phyloP scores from a whole-genome alignment of 345 rosid genomes.

The Turnera subulata region DNA sequence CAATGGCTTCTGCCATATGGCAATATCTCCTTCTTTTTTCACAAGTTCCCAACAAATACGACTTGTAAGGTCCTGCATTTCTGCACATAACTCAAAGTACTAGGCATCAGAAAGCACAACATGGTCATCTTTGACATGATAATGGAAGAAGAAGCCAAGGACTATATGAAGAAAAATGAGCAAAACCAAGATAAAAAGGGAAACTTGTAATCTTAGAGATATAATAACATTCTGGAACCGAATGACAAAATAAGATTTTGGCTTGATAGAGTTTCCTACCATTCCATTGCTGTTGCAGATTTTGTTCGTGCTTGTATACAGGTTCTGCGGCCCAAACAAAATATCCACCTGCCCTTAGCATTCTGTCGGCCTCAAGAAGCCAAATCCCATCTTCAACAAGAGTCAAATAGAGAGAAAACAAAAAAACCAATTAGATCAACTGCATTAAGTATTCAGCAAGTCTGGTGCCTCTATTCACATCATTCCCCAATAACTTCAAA shows the following conservation, averaged over 20 bases:
- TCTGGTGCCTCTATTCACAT: too few species aligned
- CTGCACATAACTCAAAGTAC: conserved; percentile 35
- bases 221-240: not conserved
- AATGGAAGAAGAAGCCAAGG: not conserved
- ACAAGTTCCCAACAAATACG: conserved; percentile 57
- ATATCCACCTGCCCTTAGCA: conserved; percentile 68
- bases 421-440: not conserved
- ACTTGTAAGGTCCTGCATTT: conserved; percentile 49
- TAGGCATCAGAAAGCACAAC: too few species aligned
- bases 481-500: too few species aligned
- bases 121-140: not conserved
- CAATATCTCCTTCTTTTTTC: conserved; percentile 53
- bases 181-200: not conserved
- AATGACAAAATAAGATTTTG: not conserved
- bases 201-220: not conserved
- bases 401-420: conserved; percentile 10
- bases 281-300: conserved; percentile 45
- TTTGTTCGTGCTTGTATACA: conserved; percentile 47
- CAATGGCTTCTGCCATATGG: conserved; percentile 59
- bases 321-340: conserved; percentile 65
- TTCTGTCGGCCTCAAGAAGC: conserved; percentile 61
- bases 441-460: too few species aligned
- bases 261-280: too few species aligned
- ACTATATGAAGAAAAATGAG: not conserved
- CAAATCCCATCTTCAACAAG: conserved; percentile 46